Percentiles rank a stretch among this genome's conserved stretches.
These are phyloP conservation scores for Mycena pura DNA, from an alignment of 768 basidiomycete species.

Conservation along the genomic window DNA sequence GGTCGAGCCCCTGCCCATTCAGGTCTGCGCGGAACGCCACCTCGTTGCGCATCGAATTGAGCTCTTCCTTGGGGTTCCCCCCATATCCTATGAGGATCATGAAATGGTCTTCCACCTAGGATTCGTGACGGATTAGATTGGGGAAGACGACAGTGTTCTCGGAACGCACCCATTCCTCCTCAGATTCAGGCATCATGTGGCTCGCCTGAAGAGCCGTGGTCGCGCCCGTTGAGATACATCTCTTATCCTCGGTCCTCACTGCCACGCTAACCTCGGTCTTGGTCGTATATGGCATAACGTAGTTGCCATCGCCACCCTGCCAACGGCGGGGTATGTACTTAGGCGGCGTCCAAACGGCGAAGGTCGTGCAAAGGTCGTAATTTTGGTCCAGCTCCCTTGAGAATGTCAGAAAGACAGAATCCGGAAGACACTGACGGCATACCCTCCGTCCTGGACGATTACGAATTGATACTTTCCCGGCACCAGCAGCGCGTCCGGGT, in stretches of 20 bases:
- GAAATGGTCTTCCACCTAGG: background rate
- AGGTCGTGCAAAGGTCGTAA: too few species aligned
- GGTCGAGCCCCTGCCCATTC: background rate
- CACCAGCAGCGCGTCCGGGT: too few species aligned
- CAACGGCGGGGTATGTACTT: background rate
- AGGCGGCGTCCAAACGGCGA: too few species aligned
- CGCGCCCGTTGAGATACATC: slow-evolving; percentile 3
- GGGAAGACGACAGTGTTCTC: background rate
- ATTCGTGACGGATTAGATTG: background rate
- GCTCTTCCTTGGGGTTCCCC: background rate
- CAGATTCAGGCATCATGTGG: background rate
- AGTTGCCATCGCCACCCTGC: background rate
- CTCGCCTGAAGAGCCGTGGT: background rate
- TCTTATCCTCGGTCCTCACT: background rate
- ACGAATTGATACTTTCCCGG: too few species aligned
- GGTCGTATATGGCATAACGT: background rate
- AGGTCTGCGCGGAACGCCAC: slow-evolving; percentile 4
- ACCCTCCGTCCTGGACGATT: too few species aligned
- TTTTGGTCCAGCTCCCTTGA: too few species aligned
- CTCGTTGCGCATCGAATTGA: background rate
- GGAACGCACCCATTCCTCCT: background rate
- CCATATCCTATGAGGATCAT: background rate
- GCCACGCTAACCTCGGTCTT: background rate
- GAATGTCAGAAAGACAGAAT: too few species aligned
- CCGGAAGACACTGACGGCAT: too few species aligned